Evolutionary conservation across 202 grass and related monocot species (phyloP).

Genomic region (Eragrostis tef): DNA sequence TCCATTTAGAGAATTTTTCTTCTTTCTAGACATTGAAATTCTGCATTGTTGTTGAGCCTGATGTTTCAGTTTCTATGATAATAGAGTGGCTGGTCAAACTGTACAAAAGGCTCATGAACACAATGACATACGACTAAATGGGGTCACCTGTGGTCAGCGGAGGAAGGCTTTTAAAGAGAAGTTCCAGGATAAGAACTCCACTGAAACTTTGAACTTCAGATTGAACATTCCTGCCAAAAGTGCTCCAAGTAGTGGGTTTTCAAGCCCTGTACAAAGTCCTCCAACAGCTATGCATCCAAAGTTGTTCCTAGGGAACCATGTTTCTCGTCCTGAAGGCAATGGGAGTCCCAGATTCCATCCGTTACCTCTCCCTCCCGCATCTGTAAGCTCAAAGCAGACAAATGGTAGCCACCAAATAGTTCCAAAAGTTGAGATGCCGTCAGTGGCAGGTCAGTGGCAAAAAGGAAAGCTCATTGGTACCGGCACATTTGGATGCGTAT

Average conservation of each 20-base stretch:
- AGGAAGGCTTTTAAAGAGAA: slow-evolving; percentile 62
- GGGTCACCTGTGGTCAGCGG: slow-evolving; percentile 50
- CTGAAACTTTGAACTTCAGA: slow-evolving; percentile 53
- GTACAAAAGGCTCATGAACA: slow-evolving; percentile 43
- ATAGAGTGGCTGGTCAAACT: slow-evolving; percentile 42
- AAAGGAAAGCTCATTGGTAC: slow-evolving; percentile 93
- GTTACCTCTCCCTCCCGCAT: slow-evolving; percentile 80
- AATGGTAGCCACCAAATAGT: slow-evolving; percentile 48
- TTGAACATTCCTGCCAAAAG: slow-evolving; percentile 81
- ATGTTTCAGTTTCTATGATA: slow-evolving; percentile 33
- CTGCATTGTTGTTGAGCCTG: slow-evolving; percentile 22
- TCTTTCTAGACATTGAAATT: neutral
- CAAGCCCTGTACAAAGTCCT: slow-evolving; percentile 75
- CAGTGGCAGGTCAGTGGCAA: slow-evolving; percentile 84
- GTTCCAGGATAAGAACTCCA: slow-evolving; percentile 53
- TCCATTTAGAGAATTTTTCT: neutral
- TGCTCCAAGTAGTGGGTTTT: slow-evolving; percentile 72
- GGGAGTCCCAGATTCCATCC: slow-evolving; percentile 60
- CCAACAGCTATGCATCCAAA: slow-evolving; percentile 62
- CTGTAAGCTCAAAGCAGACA: slow-evolving; percentile 57
- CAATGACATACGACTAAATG: slow-evolving; percentile 39
- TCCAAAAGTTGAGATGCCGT: slow-evolving; percentile 56
- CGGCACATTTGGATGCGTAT: slow-evolving; percentile 92
- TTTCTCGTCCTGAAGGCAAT: slow-evolving; percentile 50
- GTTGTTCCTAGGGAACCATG: slow-evolving; percentile 55